A percentile compares a stretch with the other conserved stretches of the same genome.
These are phyloP conservation scores for Xylaria grammica DNA, from an alignment of 495 filamentous ascomycete species.

Conservation along the genomic window DNA sequence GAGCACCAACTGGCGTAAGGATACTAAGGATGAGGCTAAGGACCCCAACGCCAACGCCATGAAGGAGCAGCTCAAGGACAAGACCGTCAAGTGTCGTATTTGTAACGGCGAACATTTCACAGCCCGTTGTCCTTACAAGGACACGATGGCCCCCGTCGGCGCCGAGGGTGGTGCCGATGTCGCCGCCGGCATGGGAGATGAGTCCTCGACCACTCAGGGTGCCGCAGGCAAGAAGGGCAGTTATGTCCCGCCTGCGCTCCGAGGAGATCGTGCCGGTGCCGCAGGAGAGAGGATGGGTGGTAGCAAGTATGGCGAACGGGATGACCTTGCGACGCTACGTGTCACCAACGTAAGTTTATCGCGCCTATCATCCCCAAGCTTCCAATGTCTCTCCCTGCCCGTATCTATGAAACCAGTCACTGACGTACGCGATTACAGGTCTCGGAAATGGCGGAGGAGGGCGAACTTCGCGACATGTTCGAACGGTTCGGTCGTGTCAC, in stretches of 20 bases:
- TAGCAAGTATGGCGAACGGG: slow-evolving; percentile 84
- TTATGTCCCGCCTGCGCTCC: slow-evolving; percentile 91
- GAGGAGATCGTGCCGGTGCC: slow-evolving; percentile 66
- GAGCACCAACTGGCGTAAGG: slow-evolving; percentile 86
- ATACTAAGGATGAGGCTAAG: slow-evolving; percentile 77
- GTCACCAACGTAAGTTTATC: slow-evolving; percentile 87
- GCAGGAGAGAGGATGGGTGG: slow-evolving; percentile 86
- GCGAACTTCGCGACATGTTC: slow-evolving; percentile 95
- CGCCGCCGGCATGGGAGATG: slow-evolving; percentile 59
- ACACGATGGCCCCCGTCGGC: slow-evolving; percentile 65
- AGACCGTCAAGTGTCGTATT: slow-evolving; percentile 99
- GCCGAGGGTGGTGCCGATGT: slow-evolving; percentile 58
- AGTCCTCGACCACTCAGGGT: slow-evolving; percentile 43
- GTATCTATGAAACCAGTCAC: neutral
- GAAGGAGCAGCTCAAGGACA: slow-evolving; percentile 94
- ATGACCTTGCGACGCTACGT: slow-evolving; percentile 92
- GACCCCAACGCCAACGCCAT: slow-evolving; percentile 78
- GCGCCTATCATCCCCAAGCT: neutral
- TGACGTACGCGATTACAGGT: slow-evolving; percentile 59
- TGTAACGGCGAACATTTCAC: slow-evolving; percentile 99
- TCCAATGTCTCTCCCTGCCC: slow-evolving; percentile 1
- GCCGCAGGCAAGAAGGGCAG: slow-evolving; percentile 70
- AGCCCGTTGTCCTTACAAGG: slow-evolving; percentile 78
- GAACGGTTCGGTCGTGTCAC: slow-evolving; percentile 96
- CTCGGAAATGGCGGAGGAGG: slow-evolving; percentile 94